Evolutionary conservation across 108 stramenopile genomes (phyloP).

Genomic region (Halocafeteria seosinensis): DNA sequence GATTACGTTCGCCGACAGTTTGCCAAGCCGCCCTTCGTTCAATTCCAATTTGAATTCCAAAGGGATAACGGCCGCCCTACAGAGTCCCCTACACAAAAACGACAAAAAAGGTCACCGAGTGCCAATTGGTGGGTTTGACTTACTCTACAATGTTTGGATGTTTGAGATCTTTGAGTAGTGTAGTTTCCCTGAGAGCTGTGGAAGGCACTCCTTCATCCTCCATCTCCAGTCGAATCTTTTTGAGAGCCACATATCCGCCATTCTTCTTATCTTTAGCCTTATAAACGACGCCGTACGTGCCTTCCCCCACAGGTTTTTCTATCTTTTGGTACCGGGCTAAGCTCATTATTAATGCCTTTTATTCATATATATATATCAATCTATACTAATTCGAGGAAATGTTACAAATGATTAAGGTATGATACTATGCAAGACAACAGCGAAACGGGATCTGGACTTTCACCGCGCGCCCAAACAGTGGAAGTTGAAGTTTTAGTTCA

Average conservation of each 20-base stretch:
- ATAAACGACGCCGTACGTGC: slow-evolving; percentile 97
- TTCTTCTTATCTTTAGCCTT: slow-evolving; percentile 84
- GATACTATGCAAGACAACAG: too few species aligned
- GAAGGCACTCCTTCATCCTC: slow-evolving; percentile 97
- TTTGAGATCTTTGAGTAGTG: slow-evolving; percentile 68
- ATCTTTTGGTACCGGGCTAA: slow-evolving; percentile 68
- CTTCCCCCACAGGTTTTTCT: slow-evolving; percentile 76
- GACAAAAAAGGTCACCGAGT: not conserved
- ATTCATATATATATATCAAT: too few species aligned
- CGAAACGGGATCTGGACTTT: too few species aligned
- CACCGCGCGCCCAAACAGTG: too few species aligned
- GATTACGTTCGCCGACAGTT: not conserved
- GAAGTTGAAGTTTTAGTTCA: too few species aligned
- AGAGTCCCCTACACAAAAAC: not conserved
- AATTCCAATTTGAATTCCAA: not conserved
- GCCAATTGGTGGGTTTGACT: not conserved
- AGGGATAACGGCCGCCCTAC: not conserved
- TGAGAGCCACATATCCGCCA: slow-evolving; percentile 74
- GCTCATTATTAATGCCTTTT: too few species aligned
- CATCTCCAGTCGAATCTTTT: slow-evolving; percentile 80
- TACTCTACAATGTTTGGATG: slow-evolving; percentile 75
- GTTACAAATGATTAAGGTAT: too few species aligned
- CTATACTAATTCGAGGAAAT: too few species aligned
- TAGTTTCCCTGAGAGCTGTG: slow-evolving; percentile 87
- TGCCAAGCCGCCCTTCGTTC: too few species aligned